Percentiles rank a stretch among this genome's conserved stretches.
phyloP scores from a whole-genome alignment of 139 green algal genomes.

The Coccomyxa sp. region DNA sequence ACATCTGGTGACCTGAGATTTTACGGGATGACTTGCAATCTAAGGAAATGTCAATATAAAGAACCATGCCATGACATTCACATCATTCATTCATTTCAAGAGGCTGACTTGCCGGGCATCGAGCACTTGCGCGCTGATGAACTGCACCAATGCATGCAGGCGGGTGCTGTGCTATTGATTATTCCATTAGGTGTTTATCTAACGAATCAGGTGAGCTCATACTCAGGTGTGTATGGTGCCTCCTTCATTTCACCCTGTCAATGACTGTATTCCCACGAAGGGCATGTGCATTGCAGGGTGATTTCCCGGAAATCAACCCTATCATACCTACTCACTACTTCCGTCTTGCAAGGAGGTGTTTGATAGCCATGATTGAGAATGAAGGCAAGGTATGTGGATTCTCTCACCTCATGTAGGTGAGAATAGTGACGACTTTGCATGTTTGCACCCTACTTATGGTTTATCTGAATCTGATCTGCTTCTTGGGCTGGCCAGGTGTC shows the following conservation, averaged over 20 bases:
- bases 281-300: background rate
- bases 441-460: no score
- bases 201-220: background rate
- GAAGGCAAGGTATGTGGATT: background rate
- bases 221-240: no score
- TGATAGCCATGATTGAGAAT: background rate
- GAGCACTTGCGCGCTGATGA: no score
- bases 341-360: background rate
- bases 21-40: no score
- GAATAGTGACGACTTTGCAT: no score
- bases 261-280: background rate
- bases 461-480: no score
- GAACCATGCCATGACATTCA: no score
- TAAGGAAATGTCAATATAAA: no score
- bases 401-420: no score
- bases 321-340: constrained; percentile 6
- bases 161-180: background rate
- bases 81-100: background rate
- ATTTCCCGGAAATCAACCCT: constrained; percentile 3
- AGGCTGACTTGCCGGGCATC: background rate
- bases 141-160: background rate
- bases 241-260: background rate
- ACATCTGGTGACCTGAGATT: background rate
- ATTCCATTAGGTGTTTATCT: background rate
- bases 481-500: no score